Base-by-base conservation (phyloP, 2,329 filamentous ascomycete species). In the Calonectria ilicicola region DNA sequence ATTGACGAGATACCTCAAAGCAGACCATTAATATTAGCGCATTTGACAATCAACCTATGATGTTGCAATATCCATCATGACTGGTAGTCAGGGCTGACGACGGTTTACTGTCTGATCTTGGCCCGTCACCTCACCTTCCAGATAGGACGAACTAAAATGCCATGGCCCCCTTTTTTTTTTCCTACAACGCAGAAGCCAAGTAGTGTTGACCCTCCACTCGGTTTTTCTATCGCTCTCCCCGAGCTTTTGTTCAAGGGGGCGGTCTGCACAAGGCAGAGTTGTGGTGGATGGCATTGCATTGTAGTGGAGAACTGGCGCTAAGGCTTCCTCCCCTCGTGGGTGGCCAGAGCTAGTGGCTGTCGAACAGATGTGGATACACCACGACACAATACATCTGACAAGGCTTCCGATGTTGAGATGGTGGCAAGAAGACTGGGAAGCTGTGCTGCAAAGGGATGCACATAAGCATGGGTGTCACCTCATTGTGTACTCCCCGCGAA, bases 111-210 rank as follows among this genome's bases (percentile, higher is more conserved):
- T 58, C 51, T 17, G 49, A 47, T 65, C 67, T 40, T 58, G 65
- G 44, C 47, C 32, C 49, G 49, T 66, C 56, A 69, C 44, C 35
- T 53, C 47, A 40, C 66, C 66, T 53, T 46, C 58, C 42, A 35
- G 32, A 46, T 38, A 35, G 29, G 49, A 65, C 49, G 40, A 27
- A 63, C 35, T 40, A 58, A 65, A n/a, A 38, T 21, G 44, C 23
- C 51, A 4, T 35, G 51, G 58, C 70, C 67, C 67, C 70, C 67
- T 73, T 73, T 68, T 60, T 40, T 14, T 35, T 60, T 40, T 14
- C 12, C 29, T 32, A 5, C 29, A 35, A 49, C 62, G 67, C 62
- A 67, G 67, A 67, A 46, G 63, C 51, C 42, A 27, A 58, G 32
- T 42, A 51, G 23, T 5, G 21, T 19, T 42, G 63, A 23, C 38